These are phyloP conservation scores for Grosmannia serpens DNA, from an alignment of 2,329 filamentous ascomycete species.

Conservation along the genomic window DNA sequence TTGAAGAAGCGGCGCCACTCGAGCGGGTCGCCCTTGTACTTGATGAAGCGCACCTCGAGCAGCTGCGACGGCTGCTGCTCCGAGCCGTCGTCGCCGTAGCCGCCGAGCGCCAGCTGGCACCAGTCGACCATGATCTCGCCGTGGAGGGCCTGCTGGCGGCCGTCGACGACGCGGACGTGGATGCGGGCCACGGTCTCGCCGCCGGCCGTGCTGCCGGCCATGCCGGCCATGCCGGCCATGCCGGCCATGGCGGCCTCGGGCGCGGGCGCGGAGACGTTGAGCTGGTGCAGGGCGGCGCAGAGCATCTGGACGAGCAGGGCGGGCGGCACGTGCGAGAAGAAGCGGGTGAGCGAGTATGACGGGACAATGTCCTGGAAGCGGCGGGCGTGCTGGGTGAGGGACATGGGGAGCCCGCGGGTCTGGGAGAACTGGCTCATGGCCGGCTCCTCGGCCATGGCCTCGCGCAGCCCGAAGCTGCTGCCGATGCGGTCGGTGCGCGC, in stretches of 20 bases:
- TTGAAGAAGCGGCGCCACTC: constrained; percentile 98
- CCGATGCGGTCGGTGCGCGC: constrained; percentile 24
- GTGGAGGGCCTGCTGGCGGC: constrained; percentile 58
- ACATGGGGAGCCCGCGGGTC: constrained; percentile 66
- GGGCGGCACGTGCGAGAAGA: constrained; percentile 74
- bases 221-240: constrained; percentile 15
- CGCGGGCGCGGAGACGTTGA: constrained; percentile 62
- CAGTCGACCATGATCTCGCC: constrained; percentile 66
- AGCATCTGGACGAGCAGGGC: constrained; percentile 69
- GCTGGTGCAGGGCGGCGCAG: constrained; percentile 67
- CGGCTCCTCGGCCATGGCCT: constrained; percentile 72
- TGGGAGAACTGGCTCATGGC: constrained; percentile 77
- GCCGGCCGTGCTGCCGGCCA: constrained; percentile 31
- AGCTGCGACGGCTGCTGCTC: constrained; percentile 48
- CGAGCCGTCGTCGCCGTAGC: constrained; percentile 29
- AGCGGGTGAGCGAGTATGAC: constrained; percentile 74
- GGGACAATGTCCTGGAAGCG: constrained; percentile 88
- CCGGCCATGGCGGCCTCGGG: constrained; percentile 23
- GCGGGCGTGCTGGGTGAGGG: constrained; percentile 78
- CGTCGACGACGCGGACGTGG: constrained; percentile 64
- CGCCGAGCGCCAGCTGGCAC: constrained; percentile 31
- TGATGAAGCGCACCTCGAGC: constrained; percentile 82
- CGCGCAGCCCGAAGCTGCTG: constrained; percentile 22
- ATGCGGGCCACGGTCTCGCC: constrained; percentile 51
- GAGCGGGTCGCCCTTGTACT: constrained; percentile 87